Evolutionary conservation across 106 monocot genomes (phyloP).

Genomic region (Vanilla planifolia): DNA sequence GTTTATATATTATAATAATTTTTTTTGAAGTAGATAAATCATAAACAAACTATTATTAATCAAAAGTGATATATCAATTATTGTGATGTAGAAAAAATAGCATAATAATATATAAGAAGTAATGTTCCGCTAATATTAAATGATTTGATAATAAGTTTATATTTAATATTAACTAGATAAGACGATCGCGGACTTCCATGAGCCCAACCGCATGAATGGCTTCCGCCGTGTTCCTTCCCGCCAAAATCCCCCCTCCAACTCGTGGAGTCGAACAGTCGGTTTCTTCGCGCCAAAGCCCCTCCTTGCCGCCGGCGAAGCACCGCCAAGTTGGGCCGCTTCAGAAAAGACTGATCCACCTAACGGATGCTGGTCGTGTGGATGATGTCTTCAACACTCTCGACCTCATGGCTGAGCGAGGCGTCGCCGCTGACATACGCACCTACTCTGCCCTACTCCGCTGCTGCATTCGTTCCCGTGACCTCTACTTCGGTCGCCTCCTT

Average conservation of each 20-base stretch:
- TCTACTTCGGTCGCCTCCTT: slow-evolving; percentile 40
- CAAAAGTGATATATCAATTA: too few species aligned
- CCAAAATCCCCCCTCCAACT: background rate
- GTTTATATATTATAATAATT: too few species aligned
- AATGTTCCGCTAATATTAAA: too few species aligned
- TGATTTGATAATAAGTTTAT: too few species aligned
- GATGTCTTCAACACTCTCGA: slow-evolving; percentile 38
- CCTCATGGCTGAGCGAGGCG: slow-evolving; percentile 13
- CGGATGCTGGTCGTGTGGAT: slow-evolving; percentile 21
- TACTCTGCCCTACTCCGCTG: slow-evolving; percentile 46
- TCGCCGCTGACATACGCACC: slow-evolving; percentile 41
- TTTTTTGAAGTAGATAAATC: too few species aligned
- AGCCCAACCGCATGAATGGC: background rate
- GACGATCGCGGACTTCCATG: too few species aligned
- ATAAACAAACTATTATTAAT: too few species aligned
- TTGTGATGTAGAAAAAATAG: too few species aligned
- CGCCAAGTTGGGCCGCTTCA: slow-evolving; percentile 5
- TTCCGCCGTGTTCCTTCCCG: background rate
- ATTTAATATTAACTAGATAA: too few species aligned
- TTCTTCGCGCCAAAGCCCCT: background rate
- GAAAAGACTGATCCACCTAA: slow-evolving; percentile 25
- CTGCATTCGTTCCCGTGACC: slow-evolving; percentile 58
- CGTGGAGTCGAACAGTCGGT: background rate
- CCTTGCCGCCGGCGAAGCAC: background rate
- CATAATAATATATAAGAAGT: too few species aligned